These are phyloP conservation scores for Oryza glaberrima DNA, from an alignment of 176 grass and related monocot species.

Conservation along the genomic window DNA sequence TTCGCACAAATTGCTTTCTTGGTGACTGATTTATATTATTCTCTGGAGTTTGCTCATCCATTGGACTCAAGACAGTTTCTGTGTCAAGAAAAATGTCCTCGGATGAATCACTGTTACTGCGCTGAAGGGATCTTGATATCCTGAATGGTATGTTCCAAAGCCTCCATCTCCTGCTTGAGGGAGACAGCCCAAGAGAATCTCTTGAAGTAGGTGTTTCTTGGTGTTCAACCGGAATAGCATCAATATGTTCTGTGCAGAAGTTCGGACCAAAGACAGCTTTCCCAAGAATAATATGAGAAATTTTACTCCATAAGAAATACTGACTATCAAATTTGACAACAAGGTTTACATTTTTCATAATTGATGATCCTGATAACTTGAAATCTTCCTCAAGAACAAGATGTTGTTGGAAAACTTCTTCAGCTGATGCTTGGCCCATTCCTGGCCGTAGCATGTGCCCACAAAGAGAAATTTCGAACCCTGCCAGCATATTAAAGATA, in stretches of 20 bases:
- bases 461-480: slow-evolving; percentile 91
- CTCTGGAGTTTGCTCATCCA: slow-evolving; percentile 65
- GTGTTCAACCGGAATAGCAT: slow-evolving; percentile 76
- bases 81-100: slow-evolving; percentile 97
- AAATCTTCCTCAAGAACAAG: slow-evolving; percentile 71
- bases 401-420: slow-evolving; percentile 81
- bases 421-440: slow-evolving; percentile 74
- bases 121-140: slow-evolving; percentile 82
- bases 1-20: slow-evolving; percentile 85
- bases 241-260: slow-evolving; percentile 63
- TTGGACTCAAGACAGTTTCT: slow-evolving; percentile 81
- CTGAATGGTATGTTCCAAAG: slow-evolving; percentile 94
- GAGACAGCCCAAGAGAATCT: slow-evolving; percentile 68
- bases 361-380: slow-evolving; percentile 73
- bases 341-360: slow-evolving; percentile 89
- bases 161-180: slow-evolving; percentile 79
- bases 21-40: slow-evolving; percentile 67
- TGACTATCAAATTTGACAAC: slow-evolving; percentile 75
- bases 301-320: slow-evolving; percentile 81
- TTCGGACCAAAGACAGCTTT: slow-evolving; percentile 81
- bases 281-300: slow-evolving; percentile 87
- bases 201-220: slow-evolving; percentile 42
- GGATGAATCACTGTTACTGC: slow-evolving; percentile 74
- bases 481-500: slow-evolving; percentile 56
- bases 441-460: slow-evolving; percentile 74